Base-by-base conservation (phyloP, 1,139 yeast genomes). In the Debaryomyces singareniensis region DNA sequence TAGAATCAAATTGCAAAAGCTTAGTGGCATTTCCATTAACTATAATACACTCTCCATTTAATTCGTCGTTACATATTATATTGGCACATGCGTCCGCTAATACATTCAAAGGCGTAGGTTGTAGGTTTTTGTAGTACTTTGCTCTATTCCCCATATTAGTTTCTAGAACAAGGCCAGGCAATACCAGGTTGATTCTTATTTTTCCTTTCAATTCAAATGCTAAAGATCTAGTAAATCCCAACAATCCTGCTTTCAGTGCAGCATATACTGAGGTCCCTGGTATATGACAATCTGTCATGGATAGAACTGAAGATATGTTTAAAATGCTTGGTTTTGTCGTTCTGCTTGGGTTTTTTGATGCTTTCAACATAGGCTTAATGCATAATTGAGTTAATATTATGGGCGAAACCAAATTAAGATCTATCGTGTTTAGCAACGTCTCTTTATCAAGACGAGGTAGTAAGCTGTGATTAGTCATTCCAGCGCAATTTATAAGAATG, bases 401-500 rank as follows among this genome's bases (percentile, higher is more conserved):
- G 0, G 94, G 79, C 0, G 83, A 78, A 1, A 71, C 48, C 26
- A 89, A 61, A 47, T 91, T 89, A 15, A 78, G 60, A 25, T 66
- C 64, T 24, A 86, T 52, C 5, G 87, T 62, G 2, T 56, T 39
- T 2, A 55, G 47, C 7, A 85, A 72, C 10, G 63, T 63, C 0
- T 56, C 49, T 0, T 55, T 47, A 1, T 67, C 38, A 3, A 79
- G 69, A 16, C 65, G 50, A 10, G 72, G 45, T 5, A 84, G 55
- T 13, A 87, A 55, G 1, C 71, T 56, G 24, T 71, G 63, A 43
- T 82, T 91, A 1, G 94, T 66, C 3, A 80, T 46, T 0, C 97
- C 97, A 0, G 96, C 96, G 53, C 91, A 77, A 46, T 87, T 86
- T 20, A 87, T 67, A 20, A 86, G 55, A 2, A 78, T 68, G 21